These are phyloP conservation scores for Sclerotinia trifoliorum DNA, from an alignment of 2,329 filamentous ascomycete genomes.

Conservation along the genomic window DNA sequence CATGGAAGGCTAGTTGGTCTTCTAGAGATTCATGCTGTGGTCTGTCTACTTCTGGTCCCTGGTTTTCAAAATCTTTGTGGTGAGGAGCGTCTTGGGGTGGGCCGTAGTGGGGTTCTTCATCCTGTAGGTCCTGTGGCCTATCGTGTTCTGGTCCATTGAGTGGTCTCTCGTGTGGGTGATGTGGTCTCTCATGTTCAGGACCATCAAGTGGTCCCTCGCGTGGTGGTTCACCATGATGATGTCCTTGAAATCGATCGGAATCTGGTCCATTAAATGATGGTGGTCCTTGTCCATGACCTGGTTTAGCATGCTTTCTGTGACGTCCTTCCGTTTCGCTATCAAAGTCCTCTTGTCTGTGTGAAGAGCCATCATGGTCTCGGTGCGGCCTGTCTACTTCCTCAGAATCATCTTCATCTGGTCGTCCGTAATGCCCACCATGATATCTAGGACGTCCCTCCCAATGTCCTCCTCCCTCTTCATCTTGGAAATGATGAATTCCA, in stretches of 20 bases:
- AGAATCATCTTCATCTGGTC: background rate
- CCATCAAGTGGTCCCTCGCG: background rate
- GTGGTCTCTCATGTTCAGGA: constrained; percentile 10
- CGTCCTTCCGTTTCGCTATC: background rate
- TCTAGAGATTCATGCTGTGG: background rate
- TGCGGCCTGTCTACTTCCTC: background rate
- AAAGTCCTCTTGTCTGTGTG: background rate
- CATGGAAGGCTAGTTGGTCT: background rate
- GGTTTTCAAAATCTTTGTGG: background rate
- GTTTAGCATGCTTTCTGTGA: constrained; percentile 1
- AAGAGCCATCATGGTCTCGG: background rate
- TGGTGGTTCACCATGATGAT: background rate
- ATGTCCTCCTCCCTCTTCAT: background rate
- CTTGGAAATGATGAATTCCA: background rate
- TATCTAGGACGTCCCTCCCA: constrained; percentile 9
- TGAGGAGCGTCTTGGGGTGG: background rate
- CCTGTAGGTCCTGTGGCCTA: background rate
- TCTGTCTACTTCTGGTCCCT: background rate
- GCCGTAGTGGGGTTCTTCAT: background rate
- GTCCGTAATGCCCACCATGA: constrained; percentile 1
- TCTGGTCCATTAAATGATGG: background rate
- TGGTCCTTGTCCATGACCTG: background rate
- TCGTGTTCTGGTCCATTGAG: constrained; percentile 1
- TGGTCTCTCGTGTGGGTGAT: background rate
- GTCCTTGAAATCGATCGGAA: background rate